These are phyloP conservation scores for Trichothecium roseum DNA, from an alignment of 2,329 filamentous ascomycete species.

Conservation along the genomic window DNA sequence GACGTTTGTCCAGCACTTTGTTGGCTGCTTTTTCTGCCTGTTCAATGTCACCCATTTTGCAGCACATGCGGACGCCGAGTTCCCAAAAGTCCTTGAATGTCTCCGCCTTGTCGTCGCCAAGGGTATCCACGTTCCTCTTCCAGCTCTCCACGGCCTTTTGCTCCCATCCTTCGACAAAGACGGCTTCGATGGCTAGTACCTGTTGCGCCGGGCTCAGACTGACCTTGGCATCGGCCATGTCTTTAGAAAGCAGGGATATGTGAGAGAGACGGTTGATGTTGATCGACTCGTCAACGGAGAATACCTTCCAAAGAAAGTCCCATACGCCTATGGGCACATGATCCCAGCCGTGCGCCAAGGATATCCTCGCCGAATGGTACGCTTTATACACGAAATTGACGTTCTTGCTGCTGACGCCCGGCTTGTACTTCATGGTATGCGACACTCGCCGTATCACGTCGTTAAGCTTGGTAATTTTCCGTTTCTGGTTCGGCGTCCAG, in stretches of 20 bases:
- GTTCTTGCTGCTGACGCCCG: conserved; percentile 20
- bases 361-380: conserved; percentile 35
- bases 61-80: conserved; percentile 56
- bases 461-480: conserved; percentile 27
- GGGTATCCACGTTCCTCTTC: conserved; percentile 43
- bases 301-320: conserved; percentile 54
- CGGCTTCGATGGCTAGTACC: conserved; percentile 57
- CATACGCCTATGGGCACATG: conserved; percentile 51
- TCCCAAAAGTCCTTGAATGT: conserved; percentile 48
- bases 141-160: conserved; percentile 52
- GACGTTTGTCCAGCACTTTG: conserved; percentile 37
- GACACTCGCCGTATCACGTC: conserved; percentile 15
- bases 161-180: conserved; percentile 52
- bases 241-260: conserved; percentile 50
- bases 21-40: conserved; percentile 47
- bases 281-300: conserved; percentile 39
- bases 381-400: conserved; percentile 35
- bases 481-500: conserved; percentile 25
- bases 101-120: conserved; percentile 35
- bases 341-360: conserved; percentile 34
- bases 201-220: conserved; percentile 46
- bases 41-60: conserved; percentile 44
- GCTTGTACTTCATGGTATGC: conserved; percentile 15
- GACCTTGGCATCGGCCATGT: conserved; percentile 52
- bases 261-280: conserved; percentile 49